Evolutionary conservation across 176 grass and related monocot species (phyloP).

Genomic region (Alopecurus myosuroides): DNA sequence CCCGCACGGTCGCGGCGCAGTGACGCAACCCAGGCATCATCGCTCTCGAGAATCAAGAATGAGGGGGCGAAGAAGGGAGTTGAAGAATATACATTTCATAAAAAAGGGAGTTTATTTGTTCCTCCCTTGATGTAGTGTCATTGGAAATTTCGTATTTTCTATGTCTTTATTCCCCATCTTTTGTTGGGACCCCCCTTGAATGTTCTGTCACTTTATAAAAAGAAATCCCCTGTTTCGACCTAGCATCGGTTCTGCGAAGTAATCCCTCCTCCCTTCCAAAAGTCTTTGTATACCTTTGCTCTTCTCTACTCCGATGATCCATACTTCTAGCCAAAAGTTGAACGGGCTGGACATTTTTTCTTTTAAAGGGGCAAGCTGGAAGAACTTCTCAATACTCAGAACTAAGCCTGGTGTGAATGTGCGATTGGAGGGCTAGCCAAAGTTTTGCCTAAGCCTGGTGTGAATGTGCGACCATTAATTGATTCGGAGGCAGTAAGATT

Average conservation of each 20-base stretch:
- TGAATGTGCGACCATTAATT: too few relatives aligned
- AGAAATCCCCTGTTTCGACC: not conserved
- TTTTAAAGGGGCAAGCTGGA: not conserved
- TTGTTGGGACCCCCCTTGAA: conserved; percentile 3
- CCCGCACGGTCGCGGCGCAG: conserved; percentile 59
- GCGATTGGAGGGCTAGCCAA: too few relatives aligned
- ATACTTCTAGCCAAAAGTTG: not conserved
- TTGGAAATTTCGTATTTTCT: not conserved
- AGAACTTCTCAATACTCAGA: too few relatives aligned
- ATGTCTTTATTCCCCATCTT: not conserved
- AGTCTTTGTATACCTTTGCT: too few relatives aligned
- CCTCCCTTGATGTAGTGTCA: not conserved
- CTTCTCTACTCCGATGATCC: too few relatives aligned
- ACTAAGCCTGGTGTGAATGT: too few relatives aligned
- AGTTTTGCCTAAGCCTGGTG: too few relatives aligned
- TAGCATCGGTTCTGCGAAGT: too few relatives aligned
- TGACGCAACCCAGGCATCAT: conserved; percentile 8
- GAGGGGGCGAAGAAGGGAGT: not conserved
- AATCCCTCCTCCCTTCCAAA: too few relatives aligned
- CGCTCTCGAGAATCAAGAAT: not conserved
- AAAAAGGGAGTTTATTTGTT: conserved; percentile 35
- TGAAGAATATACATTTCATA: not conserved
- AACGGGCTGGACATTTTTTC: not conserved
- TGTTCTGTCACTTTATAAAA: not conserved
- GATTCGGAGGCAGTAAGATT: too few relatives aligned